Conservation (phyloP, 441 rosid species). For the Corymbia calophylla region DNA sequence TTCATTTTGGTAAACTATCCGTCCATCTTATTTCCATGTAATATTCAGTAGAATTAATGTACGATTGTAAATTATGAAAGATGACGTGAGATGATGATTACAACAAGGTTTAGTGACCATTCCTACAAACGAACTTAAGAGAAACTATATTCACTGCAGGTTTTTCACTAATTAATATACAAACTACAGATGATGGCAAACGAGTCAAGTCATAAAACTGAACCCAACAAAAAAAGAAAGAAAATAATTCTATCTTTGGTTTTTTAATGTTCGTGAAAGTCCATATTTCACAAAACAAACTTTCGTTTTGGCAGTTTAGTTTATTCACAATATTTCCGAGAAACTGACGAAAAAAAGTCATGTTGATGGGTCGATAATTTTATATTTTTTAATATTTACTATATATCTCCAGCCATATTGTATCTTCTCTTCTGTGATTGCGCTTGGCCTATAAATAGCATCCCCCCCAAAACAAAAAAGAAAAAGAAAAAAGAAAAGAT, state of each 20-base stretch:
- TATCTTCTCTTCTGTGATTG: background rate
- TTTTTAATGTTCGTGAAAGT: too few relatives aligned
- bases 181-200: too few relatives aligned
- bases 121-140: background rate
- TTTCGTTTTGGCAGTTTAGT: background rate
- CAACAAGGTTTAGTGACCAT: background rate
- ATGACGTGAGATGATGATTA: rapidly evolving
- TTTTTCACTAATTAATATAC: too few relatives aligned
- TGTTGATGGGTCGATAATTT: background rate
- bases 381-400: too few relatives aligned
- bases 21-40: background rate
- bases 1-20: background rate
- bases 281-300: background rate
- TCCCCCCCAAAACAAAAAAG: background rate
- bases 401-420: rapidly evolving
- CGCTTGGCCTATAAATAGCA: rapidly evolving
- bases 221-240: background rate
- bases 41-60: background rate
- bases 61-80: background rate
- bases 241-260: rapidly evolving
- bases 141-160: rapidly evolving
- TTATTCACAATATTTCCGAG: background rate
- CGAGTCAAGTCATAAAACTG: background rate
- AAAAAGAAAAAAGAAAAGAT: too few relatives aligned
- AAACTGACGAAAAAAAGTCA: too few relatives aligned